Base-by-base conservation (phyloP, 148 eudicot species). In the Heliamphora exappendiculata region DNA sequence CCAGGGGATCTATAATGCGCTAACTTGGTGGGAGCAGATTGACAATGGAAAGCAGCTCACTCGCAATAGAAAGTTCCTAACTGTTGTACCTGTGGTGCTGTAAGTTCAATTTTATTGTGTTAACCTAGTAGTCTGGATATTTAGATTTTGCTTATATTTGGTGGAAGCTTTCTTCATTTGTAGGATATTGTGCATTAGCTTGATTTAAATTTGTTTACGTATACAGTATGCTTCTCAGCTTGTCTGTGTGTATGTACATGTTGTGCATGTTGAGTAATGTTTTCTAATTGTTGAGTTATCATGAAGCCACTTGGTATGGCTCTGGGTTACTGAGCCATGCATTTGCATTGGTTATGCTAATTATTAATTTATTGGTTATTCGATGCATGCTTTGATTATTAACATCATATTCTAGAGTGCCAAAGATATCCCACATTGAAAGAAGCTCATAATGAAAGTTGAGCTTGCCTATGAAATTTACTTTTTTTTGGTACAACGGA, bases 21-120 rank as follows among this genome's bases (percentile, higher is more conserved):
- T 93, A 87, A 93, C 97, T 28, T 93, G 97, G 97, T 93, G 97
- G 97, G 97, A 93, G 84, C 97, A 93, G 80, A 78, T 93, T 24
- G 97, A 93, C 83, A 85, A 81, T 73, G 97, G 97, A 55, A 91
- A 93, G 82, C 97, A 93, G 91, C 97, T 93, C 70, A 93, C 97
- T 13, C 90, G 91, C 73, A 93, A 93, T 84, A 86, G 97, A 72
- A 93, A 93, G 84, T 93, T 93, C 77, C 80, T 93, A 73, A 93
- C 97, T 45, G 89, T 93, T 75, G 97, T 93, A 7, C 97, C 97
- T 70, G 85, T 93, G 70, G 95, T 93, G 77, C 85, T 93, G 97
- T 93, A 88, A 93, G 97, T 84, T 37, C 62, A 76, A 45, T 36
- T 54, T 68, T 8, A 74, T 70, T 24, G 22, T 64, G 57, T 50